phyloP scores from a whole-genome alignment of 2,329 filamentous ascomycete genomes.

The Botrytis elliptica region DNA sequence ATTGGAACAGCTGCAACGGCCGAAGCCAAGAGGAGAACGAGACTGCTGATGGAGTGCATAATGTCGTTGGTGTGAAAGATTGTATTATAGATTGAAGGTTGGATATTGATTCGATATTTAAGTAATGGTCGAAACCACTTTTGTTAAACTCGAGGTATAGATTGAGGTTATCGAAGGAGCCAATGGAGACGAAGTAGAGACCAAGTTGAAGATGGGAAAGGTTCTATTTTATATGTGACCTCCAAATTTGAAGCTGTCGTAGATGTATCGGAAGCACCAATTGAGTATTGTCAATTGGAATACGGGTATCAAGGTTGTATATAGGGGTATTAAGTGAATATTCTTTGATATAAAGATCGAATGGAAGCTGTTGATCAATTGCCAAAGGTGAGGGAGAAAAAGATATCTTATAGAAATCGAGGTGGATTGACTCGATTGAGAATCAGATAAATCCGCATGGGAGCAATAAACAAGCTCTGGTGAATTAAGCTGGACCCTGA shows the following conservation, averaged over 20 bases:
- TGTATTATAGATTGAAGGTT: neutral
- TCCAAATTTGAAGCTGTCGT: neutral
- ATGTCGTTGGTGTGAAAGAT: neutral
- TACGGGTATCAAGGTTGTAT: neutral
- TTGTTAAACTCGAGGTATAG: neutral
- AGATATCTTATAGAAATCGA: neutral
- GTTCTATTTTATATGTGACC: neutral
- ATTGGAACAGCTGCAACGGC: slow-evolving; percentile 12
- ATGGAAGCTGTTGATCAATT: slow-evolving; percentile 2
- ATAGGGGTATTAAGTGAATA: neutral
- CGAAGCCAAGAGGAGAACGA: slow-evolving; percentile 2
- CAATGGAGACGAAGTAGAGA: neutral
- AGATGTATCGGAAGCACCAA: neutral
- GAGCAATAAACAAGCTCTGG: neutral
- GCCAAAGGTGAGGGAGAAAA: neutral
- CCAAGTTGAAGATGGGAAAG: neutral
- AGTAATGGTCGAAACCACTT: neutral
- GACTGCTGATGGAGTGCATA: slow-evolving; percentile 1
- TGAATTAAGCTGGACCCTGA: neutral
- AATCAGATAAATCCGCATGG: neutral
- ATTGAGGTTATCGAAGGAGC: neutral
- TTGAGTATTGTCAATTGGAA: neutral
- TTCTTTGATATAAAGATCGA: neutral
- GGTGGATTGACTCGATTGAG: neutral
- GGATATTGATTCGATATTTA: neutral